phyloP scores from a whole-genome alignment of 2,329 filamentous ascomycete species.

The Fusarium equiseti region DNA sequence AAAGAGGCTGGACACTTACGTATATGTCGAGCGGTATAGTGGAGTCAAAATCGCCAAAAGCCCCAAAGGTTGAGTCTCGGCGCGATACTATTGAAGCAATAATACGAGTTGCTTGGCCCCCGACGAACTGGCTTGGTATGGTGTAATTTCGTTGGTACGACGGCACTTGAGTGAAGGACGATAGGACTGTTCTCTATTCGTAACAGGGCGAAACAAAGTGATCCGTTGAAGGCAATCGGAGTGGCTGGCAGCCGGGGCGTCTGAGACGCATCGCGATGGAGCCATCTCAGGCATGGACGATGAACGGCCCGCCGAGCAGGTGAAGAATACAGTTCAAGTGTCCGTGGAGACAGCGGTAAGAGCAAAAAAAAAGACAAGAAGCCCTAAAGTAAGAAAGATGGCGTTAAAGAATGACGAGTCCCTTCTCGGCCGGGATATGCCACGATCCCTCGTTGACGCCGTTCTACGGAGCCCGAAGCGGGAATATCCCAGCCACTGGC shows the following conservation, averaged over 20 bases:
- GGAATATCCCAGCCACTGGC: slow-evolving; percentile 37
- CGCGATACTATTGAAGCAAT: slow-evolving; percentile 27
- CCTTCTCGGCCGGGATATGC: slow-evolving; percentile 26
- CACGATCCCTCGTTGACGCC: slow-evolving; percentile 21
- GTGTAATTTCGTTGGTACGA: slow-evolving; percentile 30
- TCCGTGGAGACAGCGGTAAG: slow-evolving; percentile 24
- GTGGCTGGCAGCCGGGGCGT: slow-evolving; percentile 13
- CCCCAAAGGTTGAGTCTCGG: slow-evolving; percentile 36
- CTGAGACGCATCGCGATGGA: slow-evolving; percentile 16
- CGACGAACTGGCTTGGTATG: slow-evolving; percentile 8
- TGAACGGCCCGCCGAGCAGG: slow-evolving; percentile 4
- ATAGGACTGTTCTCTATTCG: slow-evolving; percentile 3
- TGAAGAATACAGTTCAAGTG: neutral
- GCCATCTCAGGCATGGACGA: slow-evolving; percentile 4
- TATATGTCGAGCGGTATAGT: slow-evolving; percentile 21
- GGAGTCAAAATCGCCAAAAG: slow-evolving; percentile 27
- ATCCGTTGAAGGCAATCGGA: slow-evolving; percentile 14
- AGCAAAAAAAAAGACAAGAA: neutral
- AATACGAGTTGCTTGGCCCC: slow-evolving; percentile 31
- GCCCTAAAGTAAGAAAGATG: slow-evolving; percentile 26
- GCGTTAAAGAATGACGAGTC: slow-evolving; percentile 40
- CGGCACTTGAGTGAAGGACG: slow-evolving; percentile 16
- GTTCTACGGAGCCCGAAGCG: slow-evolving; percentile 31
- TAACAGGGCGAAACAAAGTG: slow-evolving; percentile 31
- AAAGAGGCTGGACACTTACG: slow-evolving; percentile 28